Percentiles rank a stretch among this genome's conserved stretches.
Evolutionary conservation across 169 alveolate species (phyloP).

Genomic region (Eimeria necatrix): DNA sequence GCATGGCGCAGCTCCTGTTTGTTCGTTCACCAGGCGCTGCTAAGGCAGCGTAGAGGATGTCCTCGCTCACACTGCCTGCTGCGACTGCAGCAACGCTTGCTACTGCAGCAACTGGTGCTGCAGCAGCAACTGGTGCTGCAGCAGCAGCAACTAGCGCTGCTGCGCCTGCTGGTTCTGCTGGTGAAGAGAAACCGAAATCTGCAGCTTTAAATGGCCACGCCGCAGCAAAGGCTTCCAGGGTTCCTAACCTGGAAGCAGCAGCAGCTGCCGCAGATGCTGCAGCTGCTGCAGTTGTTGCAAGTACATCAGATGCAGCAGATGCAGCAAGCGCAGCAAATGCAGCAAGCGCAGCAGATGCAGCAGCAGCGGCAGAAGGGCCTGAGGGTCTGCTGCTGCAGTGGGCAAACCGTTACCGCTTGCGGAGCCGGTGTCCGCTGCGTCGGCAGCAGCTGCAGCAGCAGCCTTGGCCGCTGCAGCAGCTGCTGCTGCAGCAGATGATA

Average conservation of each 20-base stretch:
- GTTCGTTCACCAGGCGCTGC: no score
- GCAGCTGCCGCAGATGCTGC: neutral
- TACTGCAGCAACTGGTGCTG: neutral
- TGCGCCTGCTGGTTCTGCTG: no score
- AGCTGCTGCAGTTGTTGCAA: neutral
- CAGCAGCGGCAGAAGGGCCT: neutral
- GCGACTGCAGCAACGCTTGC: no score
- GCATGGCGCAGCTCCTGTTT: neutral
- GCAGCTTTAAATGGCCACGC: neutral
- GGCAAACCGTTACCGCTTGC: slow-evolving; percentile 31
- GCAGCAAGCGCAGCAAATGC: slow-evolving; percentile 3
- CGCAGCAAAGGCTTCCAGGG: neutral
- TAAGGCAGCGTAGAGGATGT: no score
- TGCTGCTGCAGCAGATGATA: slow-evolving; percentile 14
- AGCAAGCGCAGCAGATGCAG: neutral
- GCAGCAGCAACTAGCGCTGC: neutral
- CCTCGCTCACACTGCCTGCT: no score
- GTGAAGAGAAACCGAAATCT: no score
- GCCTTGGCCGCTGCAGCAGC: slow-evolving; percentile 15
- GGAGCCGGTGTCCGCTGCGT: slow-evolving; percentile 36
- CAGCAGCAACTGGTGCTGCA: neutral
- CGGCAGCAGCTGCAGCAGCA: slow-evolving; percentile 35
- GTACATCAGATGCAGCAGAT: neutral
- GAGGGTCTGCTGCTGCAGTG: slow-evolving; percentile 3
- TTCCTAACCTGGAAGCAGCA: neutral